These are phyloP conservation scores for Scheffersomyces stipitis DNA, from an alignment of 805 yeast genomes.

Conservation along the genomic window DNA sequence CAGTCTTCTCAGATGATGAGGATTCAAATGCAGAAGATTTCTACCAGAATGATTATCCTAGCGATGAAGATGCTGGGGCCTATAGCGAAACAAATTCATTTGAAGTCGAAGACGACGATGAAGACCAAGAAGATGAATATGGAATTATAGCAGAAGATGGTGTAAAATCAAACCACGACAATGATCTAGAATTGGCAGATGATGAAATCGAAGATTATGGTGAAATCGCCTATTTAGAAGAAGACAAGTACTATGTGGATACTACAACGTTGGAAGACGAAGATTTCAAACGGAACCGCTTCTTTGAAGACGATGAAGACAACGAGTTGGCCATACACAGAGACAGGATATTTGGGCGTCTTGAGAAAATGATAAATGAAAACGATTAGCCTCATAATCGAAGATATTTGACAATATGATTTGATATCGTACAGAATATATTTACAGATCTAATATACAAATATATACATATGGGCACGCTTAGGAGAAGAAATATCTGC, in stretches of 20 bases:
- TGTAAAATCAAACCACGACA: too few relatives aligned
- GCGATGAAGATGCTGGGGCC: conserved; percentile 72
- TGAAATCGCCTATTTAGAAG: conserved; percentile 5
- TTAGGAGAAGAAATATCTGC: conserved; percentile 39
- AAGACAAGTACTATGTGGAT: conserved; percentile 9
- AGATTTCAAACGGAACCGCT: conserved; percentile 46
- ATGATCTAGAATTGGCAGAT: conserved; percentile 4
- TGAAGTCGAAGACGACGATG: conserved; percentile 17
- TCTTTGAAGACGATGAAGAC: conserved; percentile 55
- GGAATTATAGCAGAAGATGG: too few relatives aligned
- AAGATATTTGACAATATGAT: too few relatives aligned
- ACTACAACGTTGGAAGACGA: conserved; percentile 7
- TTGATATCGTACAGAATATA: too few relatives aligned
- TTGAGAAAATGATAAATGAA: conserved; percentile 56
- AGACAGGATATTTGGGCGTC: conserved; percentile 57
- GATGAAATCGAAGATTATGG: conserved; percentile 8
- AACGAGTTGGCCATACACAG: conserved; percentile 64
- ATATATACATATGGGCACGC: neutral
- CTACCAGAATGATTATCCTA: conserved; percentile 92
- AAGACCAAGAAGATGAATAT: conserved; percentile 1
- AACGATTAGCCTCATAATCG: conserved; percentile 2
- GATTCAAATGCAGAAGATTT: conserved; percentile 91
- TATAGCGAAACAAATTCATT: conserved; percentile 15
- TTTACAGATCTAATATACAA: conserved; percentile 1
- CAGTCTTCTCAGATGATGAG: conserved; percentile 56